A percentile compares a stretch with the other conserved stretches of the same genome.
These are phyloP conservation scores for Diaporthe batatas DNA, from an alignment of 2,329 filamentous ascomycete genomes.

Conservation along the genomic window DNA sequence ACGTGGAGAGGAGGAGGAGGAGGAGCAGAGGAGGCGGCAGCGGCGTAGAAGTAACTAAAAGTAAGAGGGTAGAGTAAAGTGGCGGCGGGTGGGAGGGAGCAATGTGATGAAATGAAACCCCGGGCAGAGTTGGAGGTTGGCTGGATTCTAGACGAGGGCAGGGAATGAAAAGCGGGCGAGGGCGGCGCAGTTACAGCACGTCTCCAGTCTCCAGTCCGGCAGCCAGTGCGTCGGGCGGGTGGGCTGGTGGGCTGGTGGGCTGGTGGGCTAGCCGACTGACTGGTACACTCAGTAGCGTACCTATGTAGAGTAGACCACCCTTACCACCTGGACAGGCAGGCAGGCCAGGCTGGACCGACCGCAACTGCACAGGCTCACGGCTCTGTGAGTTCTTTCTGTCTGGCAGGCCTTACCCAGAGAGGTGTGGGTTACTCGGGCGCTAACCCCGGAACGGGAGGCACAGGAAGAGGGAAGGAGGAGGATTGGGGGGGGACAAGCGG, in stretches of 20 bases:
- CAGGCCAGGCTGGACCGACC: too few relatives aligned
- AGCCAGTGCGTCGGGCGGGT: not conserved
- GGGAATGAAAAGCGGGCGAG: slow-evolving; percentile 33
- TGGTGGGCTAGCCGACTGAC: slow-evolving; percentile 6
- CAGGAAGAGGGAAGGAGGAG: not conserved
- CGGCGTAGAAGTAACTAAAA: slow-evolving; percentile 1
- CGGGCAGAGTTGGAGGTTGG: slow-evolving; percentile 22
- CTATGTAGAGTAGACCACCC: not conserved
- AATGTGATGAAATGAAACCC: slow-evolving; percentile 33
- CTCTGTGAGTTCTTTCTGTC: too few relatives aligned
- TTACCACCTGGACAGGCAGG: too few relatives aligned
- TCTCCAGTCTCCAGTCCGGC: not conserved
- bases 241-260: not conserved
- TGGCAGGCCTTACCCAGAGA: not conserved
- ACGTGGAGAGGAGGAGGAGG: not conserved
- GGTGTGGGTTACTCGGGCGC: not conserved
- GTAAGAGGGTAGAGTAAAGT: not conserved
- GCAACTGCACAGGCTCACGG: not conserved
- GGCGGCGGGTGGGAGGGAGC: not conserved
- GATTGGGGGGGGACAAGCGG: not conserved
- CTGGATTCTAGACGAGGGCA: slow-evolving; percentile 31
- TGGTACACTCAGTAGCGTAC: slow-evolving; percentile 6
- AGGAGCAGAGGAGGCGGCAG: not conserved
- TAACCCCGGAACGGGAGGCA: slow-evolving; percentile 17
- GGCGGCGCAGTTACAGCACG: slow-evolving; percentile 19